Evolutionary conservation across 345 rosid species (phyloP).

Genomic region (Citrus unshiu): DNA sequence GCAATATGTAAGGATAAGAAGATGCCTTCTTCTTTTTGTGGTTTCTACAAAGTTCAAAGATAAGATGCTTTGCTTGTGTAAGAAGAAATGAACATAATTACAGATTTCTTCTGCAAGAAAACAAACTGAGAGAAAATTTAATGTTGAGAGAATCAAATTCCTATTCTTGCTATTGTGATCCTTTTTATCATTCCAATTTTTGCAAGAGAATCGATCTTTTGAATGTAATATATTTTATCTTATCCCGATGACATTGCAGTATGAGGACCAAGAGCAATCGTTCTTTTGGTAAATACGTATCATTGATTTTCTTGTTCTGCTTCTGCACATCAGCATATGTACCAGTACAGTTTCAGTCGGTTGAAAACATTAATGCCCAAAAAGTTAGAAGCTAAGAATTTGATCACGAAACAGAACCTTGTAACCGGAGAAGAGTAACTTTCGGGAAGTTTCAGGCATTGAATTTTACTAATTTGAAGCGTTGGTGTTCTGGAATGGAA

Average conservation of each 20-base stretch:
- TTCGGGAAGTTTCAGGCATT: neutral
- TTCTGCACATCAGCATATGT: neutral
- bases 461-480: neutral
- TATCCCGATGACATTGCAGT: neutral
- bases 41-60: constrained; percentile 16
- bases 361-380: neutral
- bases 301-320: neutral
- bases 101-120: neutral
- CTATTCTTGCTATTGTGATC: constrained; percentile 5
- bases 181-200: constrained; percentile 10
- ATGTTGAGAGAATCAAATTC: constrained; percentile 21
- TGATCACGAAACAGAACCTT: neutral
- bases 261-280: neutral
- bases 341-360: neutral
- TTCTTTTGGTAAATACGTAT: neutral
- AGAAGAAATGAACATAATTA: constrained; percentile 11
- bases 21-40: constrained; percentile 20
- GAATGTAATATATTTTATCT: neutral
- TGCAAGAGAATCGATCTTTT: neutral
- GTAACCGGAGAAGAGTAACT: neutral
- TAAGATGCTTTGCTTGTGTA: constrained; percentile 26
- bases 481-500: neutral
- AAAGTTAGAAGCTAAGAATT: neutral
- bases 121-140: neutral
- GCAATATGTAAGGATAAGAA: constrained; percentile 14